Percentiles rank a stretch among this genome's conserved stretches.
These are phyloP conservation scores for Rhizophagus prolifer DNA, from an alignment of 192 early-diverging fungal species.

Conservation along the genomic window DNA sequence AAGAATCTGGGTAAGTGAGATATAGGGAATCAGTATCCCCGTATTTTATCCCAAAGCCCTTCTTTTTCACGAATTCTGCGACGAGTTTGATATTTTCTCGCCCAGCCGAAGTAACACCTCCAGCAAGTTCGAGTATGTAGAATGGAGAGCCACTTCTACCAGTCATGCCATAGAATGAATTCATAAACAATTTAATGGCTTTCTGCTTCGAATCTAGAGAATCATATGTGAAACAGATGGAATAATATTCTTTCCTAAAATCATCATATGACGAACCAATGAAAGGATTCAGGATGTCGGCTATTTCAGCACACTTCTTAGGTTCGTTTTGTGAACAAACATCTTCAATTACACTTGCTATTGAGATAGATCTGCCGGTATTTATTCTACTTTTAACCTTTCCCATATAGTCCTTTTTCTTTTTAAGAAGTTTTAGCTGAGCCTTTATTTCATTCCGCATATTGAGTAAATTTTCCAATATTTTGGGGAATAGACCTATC, in stretches of 20 bases:
- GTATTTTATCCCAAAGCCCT: slow-evolving; percentile 4
- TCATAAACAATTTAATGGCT: slow-evolving; percentile 15
- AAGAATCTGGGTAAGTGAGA: background rate
- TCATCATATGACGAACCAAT: background rate
- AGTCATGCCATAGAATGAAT: background rate
- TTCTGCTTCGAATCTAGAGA: background rate
- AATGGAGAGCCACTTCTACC: background rate
- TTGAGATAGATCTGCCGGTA: background rate
- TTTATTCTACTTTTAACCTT: background rate
- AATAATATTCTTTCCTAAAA: slow-evolving; percentile 4
- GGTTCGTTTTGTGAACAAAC: background rate
- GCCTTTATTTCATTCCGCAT: slow-evolving; percentile 5
- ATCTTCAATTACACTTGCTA: background rate
- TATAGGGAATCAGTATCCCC: slow-evolving; percentile 6
- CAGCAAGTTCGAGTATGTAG: background rate
- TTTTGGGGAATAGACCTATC: slow-evolving; percentile 2
- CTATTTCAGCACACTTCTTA: background rate
- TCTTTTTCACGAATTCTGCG: slow-evolving; percentile 1
- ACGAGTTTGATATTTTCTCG: slow-evolving; percentile 16
- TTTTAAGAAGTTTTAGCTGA: background rate
- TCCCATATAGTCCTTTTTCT: slow-evolving; percentile 24
- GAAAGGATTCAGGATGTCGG: background rate
- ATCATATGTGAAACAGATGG: background rate
- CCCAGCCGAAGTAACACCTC: background rate
- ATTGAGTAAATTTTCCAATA: slow-evolving; percentile 19